Evolutionary conservation across 2,329 filamentous ascomycete genomes (phyloP).

Genomic region (Podosphaera fusca): DNA sequence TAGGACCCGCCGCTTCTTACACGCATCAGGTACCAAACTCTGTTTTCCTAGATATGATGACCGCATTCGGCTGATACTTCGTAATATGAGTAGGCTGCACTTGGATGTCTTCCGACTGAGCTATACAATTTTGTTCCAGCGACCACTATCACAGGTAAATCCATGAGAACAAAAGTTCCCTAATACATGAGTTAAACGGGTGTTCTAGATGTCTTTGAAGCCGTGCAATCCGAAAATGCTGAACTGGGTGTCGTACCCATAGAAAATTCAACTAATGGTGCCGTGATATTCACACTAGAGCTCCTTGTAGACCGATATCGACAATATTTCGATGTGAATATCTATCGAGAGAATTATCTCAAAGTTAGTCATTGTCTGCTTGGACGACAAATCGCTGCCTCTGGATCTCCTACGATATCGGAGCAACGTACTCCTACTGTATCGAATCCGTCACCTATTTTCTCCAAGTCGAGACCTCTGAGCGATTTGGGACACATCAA

Average conservation of each 20-base stretch:
- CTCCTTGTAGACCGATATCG: constrained; percentile 54
- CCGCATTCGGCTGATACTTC: neutral
- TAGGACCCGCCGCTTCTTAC: constrained; percentile 42
- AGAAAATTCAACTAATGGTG: constrained; percentile 89
- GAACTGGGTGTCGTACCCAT: constrained; percentile 71
- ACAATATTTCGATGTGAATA: constrained; percentile 42
- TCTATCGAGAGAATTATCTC: constrained; percentile 69
- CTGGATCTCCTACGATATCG: constrained; percentile 17
- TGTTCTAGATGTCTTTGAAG: constrained; percentile 48
- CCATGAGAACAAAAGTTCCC: neutral
- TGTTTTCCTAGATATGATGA: neutral
- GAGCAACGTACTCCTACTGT: constrained; percentile 28
- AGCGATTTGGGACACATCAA: constrained; percentile 36
- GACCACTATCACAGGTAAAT: constrained; percentile 20
- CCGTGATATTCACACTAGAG: constrained; percentile 75
- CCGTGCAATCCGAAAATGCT: constrained; percentile 43
- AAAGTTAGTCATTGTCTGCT: constrained; percentile 75
- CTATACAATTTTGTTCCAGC: constrained; percentile 19
- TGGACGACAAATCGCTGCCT: constrained; percentile 20
- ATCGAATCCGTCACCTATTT: constrained; percentile 21
- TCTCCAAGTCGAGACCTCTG: constrained; percentile 25
- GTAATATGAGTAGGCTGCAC: constrained; percentile 24
- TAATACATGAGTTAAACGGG: neutral
- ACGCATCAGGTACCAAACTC: constrained; percentile 38
- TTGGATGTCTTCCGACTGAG: constrained; percentile 23